Base-by-base conservation (phyloP, 1,139 yeast genomes). In the Blastobotrys proliferans region DNA sequence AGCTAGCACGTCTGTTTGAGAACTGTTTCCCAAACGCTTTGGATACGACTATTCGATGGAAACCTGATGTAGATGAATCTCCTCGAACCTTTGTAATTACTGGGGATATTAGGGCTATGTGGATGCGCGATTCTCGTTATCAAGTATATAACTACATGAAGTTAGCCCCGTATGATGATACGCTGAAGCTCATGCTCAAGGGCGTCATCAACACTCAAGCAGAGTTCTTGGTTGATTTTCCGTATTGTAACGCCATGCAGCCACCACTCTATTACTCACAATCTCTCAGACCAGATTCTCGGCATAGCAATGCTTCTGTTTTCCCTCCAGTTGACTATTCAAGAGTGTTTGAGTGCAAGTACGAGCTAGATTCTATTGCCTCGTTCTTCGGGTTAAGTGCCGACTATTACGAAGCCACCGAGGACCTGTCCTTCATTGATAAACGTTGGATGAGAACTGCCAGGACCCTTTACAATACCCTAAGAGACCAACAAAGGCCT, bases 211-310 rank as follows among this genome's bases (percentile, higher is more conserved):
- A 79, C 49, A 83, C 88, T 17, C 96, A 87, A 60, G 83, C 88
- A 0, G 65, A 70, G 24, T 84, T 74, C 54, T 69, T 87, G n/a
- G 54, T 66, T 22, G 68, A 67, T 25, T 75, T 82, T 6, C 95
- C 95, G 0, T 87, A 84, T 61, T 87, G 96, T 64, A 87, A 87
- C 62, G 95, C 95, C 0, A 87, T 85, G 68, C 94, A 87, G 55
- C 94, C 95, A 2, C 95, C 95, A 0, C 66, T 74, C 3, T 74
- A 69, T 3, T 36, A 42, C 8, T 37, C 22, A 5, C 19, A 37
- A 5, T 21, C 6, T 2, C 34, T 40, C 5, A 30, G 22, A 25
- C 25, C 26, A n/a, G 27, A 19, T 10, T 9, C 4, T 9, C 19
- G 31, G 10, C 17, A 25, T 4, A 19, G n/a, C 35, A 27, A 35